Base-by-base conservation (phyloP, 2,329 filamentous ascomycete species). In the Aspergillus calidoustus region DNA sequence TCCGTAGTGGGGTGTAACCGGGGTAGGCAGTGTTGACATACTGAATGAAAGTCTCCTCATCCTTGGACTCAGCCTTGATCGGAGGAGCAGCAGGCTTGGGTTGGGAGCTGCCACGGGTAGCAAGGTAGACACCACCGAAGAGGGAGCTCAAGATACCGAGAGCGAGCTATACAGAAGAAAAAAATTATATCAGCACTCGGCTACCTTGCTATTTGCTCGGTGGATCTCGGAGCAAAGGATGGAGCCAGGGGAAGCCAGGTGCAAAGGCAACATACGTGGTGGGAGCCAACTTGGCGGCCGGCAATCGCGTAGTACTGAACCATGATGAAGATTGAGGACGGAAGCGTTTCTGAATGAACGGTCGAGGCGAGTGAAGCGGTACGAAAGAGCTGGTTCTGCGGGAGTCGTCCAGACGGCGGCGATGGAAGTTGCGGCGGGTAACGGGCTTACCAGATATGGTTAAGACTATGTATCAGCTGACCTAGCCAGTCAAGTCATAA, bases 11-110 rank as follows among this genome's bases (percentile, higher is more conserved):
- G 2, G 17, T 2, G 13, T 22, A 48, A 23, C 30, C 47, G 7
- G n/a, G 34, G 60, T 25, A 59, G 54, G n/a, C 31, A 8, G 54
- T 2, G 34, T 41, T 31, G 53, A 81, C 84, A 66, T 84, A 89
- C 87, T 88, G 84, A 73, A 89, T 87, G 77, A 89, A 89, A 72
- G 83, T 83, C 80, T 89, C 87, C 80, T 89, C 87, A 69, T 89
- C 87, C 78, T 87, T 87, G 80, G 84, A 88, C 71, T 81, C 80
- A 57, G 87, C 87, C 73, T 87, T 86, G 78, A 89, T 86, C 47
- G 86, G 84, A 59, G 87, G 87, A 62, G 78, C 78, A 64, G 79
- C 74, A 67, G 76, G 70, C 66, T 80, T 77, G 64, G 80, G 74
- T 68, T 80, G 76, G 67, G 79, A 76, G 59, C 54, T 50, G 43